Conservation (phyloP, 2,329 filamentous ascomycete species). For the Neofusicoccum sp. region DNA sequence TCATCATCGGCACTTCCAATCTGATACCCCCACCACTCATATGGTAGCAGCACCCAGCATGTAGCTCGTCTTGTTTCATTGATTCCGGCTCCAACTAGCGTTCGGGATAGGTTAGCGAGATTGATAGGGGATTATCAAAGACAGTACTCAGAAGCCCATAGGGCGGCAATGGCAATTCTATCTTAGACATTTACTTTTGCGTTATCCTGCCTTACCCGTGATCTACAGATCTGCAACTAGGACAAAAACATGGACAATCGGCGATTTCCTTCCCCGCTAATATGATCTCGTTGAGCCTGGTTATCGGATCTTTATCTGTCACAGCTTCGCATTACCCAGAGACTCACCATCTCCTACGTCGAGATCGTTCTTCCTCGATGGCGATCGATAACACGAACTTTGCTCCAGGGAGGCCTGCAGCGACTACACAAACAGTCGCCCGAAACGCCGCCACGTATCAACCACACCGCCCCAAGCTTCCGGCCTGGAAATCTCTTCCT, state of each 20-base stretch:
- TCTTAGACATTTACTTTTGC: not conserved
- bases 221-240: not conserved
- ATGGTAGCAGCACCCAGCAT: constrained; percentile 15
- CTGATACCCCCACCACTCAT: constrained; percentile 18
- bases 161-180: constrained; percentile 10
- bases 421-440: too few species aligned
- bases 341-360: too few species aligned
- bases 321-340: too few species aligned
- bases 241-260: not conserved
- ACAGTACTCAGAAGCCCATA: constrained; percentile 8
- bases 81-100: constrained; percentile 11
- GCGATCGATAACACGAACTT: too few species aligned
- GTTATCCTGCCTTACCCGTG: not conserved
- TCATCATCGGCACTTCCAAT: constrained; percentile 16
- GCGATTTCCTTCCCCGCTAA: not conserved
- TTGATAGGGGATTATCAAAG: constrained; percentile 9
- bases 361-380: too few species aligned
- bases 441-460: too few species aligned
- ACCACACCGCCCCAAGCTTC: too few species aligned
- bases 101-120: constrained; percentile 15
- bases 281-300: not conserved
- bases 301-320: too few species aligned
- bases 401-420: too few species aligned
- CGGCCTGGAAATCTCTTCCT: too few species aligned
- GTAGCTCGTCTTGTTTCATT: constrained; percentile 16